These are phyloP conservation scores for Diaporthe australafricana DNA, from an alignment of 2,329 filamentous ascomycete genomes.

Conservation along the genomic window DNA sequence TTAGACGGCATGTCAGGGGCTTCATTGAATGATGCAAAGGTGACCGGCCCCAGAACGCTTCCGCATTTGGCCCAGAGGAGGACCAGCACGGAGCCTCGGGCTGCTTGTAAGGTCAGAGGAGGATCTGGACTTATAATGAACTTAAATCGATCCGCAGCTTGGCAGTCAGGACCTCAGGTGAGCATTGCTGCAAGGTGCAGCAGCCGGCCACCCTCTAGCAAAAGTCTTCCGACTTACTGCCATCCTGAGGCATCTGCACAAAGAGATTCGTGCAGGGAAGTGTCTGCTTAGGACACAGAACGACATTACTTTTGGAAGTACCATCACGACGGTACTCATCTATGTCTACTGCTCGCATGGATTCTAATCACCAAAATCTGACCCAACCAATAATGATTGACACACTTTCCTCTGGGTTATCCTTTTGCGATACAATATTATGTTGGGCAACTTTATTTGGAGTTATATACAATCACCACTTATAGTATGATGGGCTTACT, in stretches of 20 bases:
- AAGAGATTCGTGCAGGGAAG: background rate
- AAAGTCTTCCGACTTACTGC: background rate
- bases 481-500: no score
- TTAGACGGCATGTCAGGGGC: slow-evolving; percentile 52
- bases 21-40: background rate
- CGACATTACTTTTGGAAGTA: background rate
- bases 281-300: background rate
- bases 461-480: no score
- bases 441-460: no score
- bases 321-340: background rate
- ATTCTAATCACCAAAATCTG: no score
- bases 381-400: no score
- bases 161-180: background rate
- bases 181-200: background rate
- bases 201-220: background rate
- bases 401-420: no score
- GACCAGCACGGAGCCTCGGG: background rate
- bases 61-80: background rate
- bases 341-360: no score
- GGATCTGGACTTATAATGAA: background rate
- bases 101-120: background rate
- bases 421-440: no score
- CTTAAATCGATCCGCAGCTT: background rate
- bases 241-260: background rate
- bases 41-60: background rate